Conservation (phyloP, 2,329 filamentous ascomycete genomes). For the Pseudofabraea citricarpa region DNA sequence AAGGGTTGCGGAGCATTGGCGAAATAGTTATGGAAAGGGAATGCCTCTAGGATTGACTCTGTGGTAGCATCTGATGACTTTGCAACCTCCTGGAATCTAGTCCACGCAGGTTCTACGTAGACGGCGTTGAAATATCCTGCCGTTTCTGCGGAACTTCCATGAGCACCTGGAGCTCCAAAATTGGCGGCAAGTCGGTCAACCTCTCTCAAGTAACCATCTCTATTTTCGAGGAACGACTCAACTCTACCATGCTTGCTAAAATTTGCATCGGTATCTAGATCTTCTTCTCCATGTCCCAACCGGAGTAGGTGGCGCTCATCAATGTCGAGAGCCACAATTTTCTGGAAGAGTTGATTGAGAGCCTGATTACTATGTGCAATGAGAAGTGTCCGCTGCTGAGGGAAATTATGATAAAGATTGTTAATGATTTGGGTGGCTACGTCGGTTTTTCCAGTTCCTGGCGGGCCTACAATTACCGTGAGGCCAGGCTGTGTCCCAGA, state of each 20-base stretch:
- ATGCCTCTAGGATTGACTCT: constrained; percentile 63
- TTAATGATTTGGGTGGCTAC: constrained; percentile 98
- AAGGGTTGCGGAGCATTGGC: constrained; percentile 80
- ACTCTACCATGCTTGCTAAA: constrained; percentile 95
- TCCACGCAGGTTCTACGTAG: constrained; percentile 85
- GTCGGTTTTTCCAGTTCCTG: constrained; percentile 98
- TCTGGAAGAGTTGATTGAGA: constrained; percentile 94
- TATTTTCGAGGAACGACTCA: constrained; percentile 89
- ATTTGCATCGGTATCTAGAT: constrained; percentile 77
- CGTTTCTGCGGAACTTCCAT: constrained; percentile 93
- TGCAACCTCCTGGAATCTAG: constrained; percentile 68
- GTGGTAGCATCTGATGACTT: constrained; percentile 50
- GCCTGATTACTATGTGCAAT: constrained; percentile 98
- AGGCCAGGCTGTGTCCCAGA: constrained; percentile 93
- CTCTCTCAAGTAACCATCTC: constrained; percentile 71
- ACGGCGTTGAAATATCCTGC: constrained; percentile 95
- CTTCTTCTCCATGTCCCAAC: constrained; percentile 92
- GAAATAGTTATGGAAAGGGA: constrained; percentile 89
- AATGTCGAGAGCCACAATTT: constrained; percentile 94
- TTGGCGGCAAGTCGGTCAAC: constrained; percentile 82
- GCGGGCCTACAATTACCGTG: constrained; percentile 89
- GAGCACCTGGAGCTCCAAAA: constrained; percentile 84
- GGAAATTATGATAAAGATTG: constrained; percentile 98
- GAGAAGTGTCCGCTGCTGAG: constrained; percentile 82
- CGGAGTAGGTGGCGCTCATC: constrained; percentile 90